Base-by-base conservation (phyloP, 176 grass and related monocot species). In the Ampelocalamus luodianensis region DNA sequence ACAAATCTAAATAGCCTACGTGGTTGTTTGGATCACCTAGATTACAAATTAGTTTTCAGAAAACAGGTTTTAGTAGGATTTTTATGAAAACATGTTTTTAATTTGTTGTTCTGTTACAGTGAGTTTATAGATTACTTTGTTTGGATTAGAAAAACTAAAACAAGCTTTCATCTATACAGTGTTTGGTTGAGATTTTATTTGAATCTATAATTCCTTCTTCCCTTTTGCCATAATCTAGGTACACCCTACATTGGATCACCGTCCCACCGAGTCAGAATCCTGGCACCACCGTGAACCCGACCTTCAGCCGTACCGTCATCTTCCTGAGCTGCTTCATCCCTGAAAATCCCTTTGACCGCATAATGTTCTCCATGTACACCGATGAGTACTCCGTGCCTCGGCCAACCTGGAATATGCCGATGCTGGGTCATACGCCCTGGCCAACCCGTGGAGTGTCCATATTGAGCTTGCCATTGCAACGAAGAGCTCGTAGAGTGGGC, bases 211-310 rank as follows among this genome's bases (percentile, higher is more conserved):
- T 83, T 4, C 34, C 49, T 88, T 62, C 82, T 45, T 70, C 75
- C 42, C 27, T 39, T 65, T 78, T 87, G 37, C 48, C 70, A 74
- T 46, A 67, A 64, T 96, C 93, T 76, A 94, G 91, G 67, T 99
- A 99, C 81, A 99, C 96, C 91, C 88, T 99, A 89, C 93, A 94
- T 48, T 99, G 96, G 82, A 99, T 92, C 49, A 96, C 90, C 10
- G 96, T 99, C 15, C 94, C 90, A 23, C 96, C 93, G 4, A 99
- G 91, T 75, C 84, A 77, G 88, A 99, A 99, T 2, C 96, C 96
- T 0, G 96, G 96, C 78, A 99, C 92, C 63, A 99, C 96, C 11
- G 93, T 96, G 83, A 99, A 99, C 39, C 93, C 90, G 1, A 99
- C 93, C 90, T 96, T 96, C 10, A 83, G 89, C 34, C 87, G 91